Conservation (phyloP, 108 stramenopile genomes). For the Discostella stelligeroides region DNA sequence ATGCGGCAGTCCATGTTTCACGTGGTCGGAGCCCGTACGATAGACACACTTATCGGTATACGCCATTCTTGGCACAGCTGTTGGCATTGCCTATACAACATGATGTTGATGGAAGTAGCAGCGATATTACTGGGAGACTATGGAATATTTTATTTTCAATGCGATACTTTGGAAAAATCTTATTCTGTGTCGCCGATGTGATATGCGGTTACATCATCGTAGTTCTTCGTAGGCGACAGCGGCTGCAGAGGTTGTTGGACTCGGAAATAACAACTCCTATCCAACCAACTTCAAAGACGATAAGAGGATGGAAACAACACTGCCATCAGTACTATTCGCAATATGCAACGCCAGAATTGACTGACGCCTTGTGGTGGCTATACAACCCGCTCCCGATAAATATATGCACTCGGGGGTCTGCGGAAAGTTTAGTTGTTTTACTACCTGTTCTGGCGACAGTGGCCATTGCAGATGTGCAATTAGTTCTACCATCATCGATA, state of each 20-base stretch:
- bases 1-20: slow-evolving; percentile 72
- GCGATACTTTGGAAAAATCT: slow-evolving; percentile 59
- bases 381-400: slow-evolving; percentile 94
- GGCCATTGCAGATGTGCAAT: slow-evolving; percentile 48
- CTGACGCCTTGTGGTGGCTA: slow-evolving; percentile 79
- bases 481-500: neutral
- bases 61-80: slow-evolving; percentile 92
- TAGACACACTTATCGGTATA: slow-evolving; percentile 98
- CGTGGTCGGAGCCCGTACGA: slow-evolving; percentile 83
- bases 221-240: slow-evolving; percentile 24
- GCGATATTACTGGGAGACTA: slow-evolving; percentile 7
- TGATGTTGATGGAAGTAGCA: slow-evolving; percentile 22
- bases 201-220: slow-evolving; percentile 80
- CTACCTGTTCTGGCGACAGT: slow-evolving; percentile 83
- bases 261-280: too few relatives aligned
- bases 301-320: too few relatives aligned
- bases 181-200: slow-evolving; percentile 87
- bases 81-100: slow-evolving; percentile 43
- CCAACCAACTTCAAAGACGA: too few relatives aligned
- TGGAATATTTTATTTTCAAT: slow-evolving; percentile 10
- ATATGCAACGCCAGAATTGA: slow-evolving; percentile 29
- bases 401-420: slow-evolving; percentile 92
- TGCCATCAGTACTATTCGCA: too few relatives aligned
- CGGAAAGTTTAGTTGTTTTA: slow-evolving; percentile 84
- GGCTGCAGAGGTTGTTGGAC: neutral